Percentiles rank a stretch among this genome's conserved stretches.
Evolutionary conservation across 805 yeast genomes (phyloP).

Genomic region (Kluyveromyces wickerhamii): DNA sequence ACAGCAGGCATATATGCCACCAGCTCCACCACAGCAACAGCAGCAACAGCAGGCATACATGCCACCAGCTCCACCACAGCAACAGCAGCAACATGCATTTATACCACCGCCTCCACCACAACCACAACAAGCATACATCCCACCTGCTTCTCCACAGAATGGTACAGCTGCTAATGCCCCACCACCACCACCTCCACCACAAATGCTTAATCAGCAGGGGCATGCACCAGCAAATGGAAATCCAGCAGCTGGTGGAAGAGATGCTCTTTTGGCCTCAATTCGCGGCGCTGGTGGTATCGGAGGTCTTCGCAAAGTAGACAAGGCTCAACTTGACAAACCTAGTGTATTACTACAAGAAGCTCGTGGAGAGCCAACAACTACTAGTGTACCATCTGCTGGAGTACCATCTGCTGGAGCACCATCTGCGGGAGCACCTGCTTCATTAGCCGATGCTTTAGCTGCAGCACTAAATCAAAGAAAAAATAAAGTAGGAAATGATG

Average conservation of each 20-base stretch:
- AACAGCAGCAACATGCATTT: slow-evolving; percentile 2
- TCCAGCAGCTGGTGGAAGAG: slow-evolving; percentile 41
- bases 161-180: slow-evolving; percentile 11
- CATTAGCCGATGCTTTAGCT: slow-evolving; percentile 79
- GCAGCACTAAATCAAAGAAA: slow-evolving; percentile 80
- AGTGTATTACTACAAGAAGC: slow-evolving; percentile 66
- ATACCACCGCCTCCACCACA: slow-evolving; percentile 11
- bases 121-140: slow-evolving; percentile 5
- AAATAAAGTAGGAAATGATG: slow-evolving; percentile 82
- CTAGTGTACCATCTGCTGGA: slow-evolving; percentile 28
- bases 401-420: slow-evolving; percentile 34
- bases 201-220: no score
- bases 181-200: slow-evolving; percentile 11
- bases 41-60: slow-evolving; percentile 4
- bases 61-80: slow-evolving; percentile 10
- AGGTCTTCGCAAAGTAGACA: slow-evolving; percentile 67
- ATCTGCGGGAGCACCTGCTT: slow-evolving; percentile 47
- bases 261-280: slow-evolving; percentile 80
- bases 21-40: slow-evolving; percentile 10
- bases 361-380: slow-evolving; percentile 46
- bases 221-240: background rate
- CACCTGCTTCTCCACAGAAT: slow-evolving; percentile 11
- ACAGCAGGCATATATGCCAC: slow-evolving; percentile 8
- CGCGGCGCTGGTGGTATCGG: slow-evolving; percentile 72
- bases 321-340: slow-evolving; percentile 74